Base-by-base conservation (phyloP, 2,329 filamentous ascomycete genomes). In the Alternaria triticina region DNA sequence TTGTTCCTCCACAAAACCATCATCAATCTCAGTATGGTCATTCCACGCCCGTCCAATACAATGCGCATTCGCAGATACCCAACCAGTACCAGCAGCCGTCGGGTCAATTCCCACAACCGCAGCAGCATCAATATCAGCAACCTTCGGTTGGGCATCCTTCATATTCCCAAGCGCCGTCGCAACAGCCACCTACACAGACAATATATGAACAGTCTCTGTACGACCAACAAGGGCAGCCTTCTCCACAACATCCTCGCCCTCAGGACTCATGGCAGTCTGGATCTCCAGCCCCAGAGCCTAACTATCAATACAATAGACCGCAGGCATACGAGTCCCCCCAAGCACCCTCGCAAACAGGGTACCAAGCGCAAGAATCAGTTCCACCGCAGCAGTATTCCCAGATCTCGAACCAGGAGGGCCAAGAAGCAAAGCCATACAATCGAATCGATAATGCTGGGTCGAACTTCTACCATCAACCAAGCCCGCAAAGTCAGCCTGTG, bases 401-500 rank as follows among this genome's bases (percentile, higher is more conserved):
- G 20, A 65, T 54, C 11, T 51, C 68, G 51, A 66, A 68, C 13
- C 70, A 73, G 54, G 62, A 60, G 2, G 71, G 74, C n/a, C 70
- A 76, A 63, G 73, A 72, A 13, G 71, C 73, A 7, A 77, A 71
- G 45, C 72, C 77, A 10, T 45, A 73, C 25, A 67, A 62, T 56
- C 72, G 71, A 11, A 72, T 68, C 52, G 66, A 69, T 13, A 72
- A 71, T 36, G 70, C 67, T 7, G 62, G 73, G 28, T 70, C 74
- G 8, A 66, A 67, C 23, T 73, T 77, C 44, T 67, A 74, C 43
- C 67, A 65, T 50, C 65, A 77, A 23, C 52, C 71, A 17, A 77
- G 70, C 54, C 73, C 74, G 11, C 70, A 73, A 43, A 76, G 72
- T 40, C 73, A 76, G 15, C 71, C 76, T 15, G 76, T 79, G 22